Conservation (phyloP, 352 stramenopile genomes). For the Blastocystis sp. region DNA sequence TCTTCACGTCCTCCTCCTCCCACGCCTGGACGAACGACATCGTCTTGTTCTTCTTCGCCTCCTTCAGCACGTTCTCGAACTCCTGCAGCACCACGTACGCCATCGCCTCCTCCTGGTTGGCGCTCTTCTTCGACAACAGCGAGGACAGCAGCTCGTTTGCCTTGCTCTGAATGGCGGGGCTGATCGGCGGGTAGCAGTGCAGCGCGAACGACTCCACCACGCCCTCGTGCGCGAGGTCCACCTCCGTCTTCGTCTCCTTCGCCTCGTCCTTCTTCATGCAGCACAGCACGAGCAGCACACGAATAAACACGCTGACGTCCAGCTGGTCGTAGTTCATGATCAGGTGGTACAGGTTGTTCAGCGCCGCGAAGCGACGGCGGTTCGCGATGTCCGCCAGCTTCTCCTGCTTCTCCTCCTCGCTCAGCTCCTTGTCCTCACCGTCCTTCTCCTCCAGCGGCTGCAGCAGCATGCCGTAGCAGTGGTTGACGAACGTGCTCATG, state of each 20-base stretch:
- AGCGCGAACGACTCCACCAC: background rate
- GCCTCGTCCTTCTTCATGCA: background rate
- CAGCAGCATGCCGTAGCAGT: slow-evolving; percentile 35
- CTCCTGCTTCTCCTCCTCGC: background rate
- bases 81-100: background rate
- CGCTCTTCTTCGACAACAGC: background rate
- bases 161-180: background rate
- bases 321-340: background rate
- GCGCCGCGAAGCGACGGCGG: background rate
- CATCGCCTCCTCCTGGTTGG: background rate
- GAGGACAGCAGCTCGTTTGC: background rate
- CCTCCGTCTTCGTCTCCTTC: background rate
- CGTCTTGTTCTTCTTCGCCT: background rate
- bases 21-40: background rate
- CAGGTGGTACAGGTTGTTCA: slow-evolving; percentile 33
- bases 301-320: background rate
- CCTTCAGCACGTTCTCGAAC: background rate
- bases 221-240: background rate
- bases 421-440: background rate
- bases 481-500: background rate
- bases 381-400: background rate
- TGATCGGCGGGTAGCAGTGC: background rate
- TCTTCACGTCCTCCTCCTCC: slow-evolving; percentile 5
- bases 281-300: background rate
- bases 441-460: background rate